Evolutionary conservation across 2,329 filamentous ascomycete species (phyloP).

Genomic region (Hypoxylon sp.): DNA sequence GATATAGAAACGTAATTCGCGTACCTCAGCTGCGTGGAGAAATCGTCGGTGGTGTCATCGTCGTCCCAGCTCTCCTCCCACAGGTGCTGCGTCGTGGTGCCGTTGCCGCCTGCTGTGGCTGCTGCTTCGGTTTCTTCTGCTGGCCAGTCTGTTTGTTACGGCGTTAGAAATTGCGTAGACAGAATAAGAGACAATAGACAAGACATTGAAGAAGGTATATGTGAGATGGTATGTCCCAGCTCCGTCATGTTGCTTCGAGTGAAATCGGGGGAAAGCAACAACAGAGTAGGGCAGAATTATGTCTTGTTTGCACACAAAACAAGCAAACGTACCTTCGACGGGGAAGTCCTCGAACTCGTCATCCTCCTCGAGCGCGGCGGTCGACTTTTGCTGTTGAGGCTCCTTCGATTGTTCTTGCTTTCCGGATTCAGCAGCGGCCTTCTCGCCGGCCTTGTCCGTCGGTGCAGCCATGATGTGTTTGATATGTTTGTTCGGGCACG

Average conservation of each 20-base stretch:
- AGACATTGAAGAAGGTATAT: neutral
- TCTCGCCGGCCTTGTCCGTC: conserved; percentile 53
- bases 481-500: neutral
- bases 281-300: conserved; percentile 5
- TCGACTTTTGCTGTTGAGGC: conserved; percentile 73
- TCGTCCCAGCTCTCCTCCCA: conserved; percentile 99
- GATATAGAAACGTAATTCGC: conserved; percentile 55
- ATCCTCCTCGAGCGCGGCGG: conserved; percentile 88
- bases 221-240: neutral
- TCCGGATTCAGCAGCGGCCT: conserved; percentile 58
- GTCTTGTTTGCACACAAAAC: neutral
- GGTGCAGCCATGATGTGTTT: conserved; percentile 46
- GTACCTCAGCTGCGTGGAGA: conserved; percentile 93
- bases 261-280: neutral
- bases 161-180: conserved; percentile 18
- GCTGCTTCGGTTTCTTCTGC: conserved; percentile 89
- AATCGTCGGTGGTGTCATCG: conserved; percentile 96
- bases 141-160: conserved; percentile 79
- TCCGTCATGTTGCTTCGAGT: neutral
- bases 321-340: conserved; percentile 79
- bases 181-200: neutral
- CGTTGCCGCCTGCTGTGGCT: conserved; percentile 65
- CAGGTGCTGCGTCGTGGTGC: conserved; percentile 80
- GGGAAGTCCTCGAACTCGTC: conserved; percentile 99
- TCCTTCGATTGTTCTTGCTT: conserved; percentile 64